Base-by-base conservation (phyloP, 192 early-diverging fungal genomes). In the Podila clonocystis region DNA sequence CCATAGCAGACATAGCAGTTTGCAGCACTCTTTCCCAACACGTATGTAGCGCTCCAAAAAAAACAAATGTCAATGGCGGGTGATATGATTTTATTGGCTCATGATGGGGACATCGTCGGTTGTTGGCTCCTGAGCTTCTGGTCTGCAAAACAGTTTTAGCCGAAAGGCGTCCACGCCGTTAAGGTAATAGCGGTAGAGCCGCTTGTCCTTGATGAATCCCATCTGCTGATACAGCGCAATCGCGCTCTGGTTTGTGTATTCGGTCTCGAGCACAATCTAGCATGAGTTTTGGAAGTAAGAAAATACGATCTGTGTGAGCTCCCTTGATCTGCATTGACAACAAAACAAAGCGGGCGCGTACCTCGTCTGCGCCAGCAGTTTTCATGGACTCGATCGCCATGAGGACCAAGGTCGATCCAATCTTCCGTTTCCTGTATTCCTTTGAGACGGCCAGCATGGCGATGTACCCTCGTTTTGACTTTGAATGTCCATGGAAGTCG, bases 361-460 rank as follows among this genome's bases (percentile, higher is more conserved):
- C 92, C 86, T 97, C 97, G 65, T 98, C 94, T 1, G 95, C 95
- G 8, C 91, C 86, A 55, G 82, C 71, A 17, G 82, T 68, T 59
- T 87, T 87, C 98, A 99, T 98, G 19, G 87, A 85, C 22, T 89
- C 82, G 28, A 97, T 84, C 0, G 94, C 92, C 69, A 80, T 84
- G 24, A 88, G 65, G 4, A 98, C 97, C 26, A 99, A 82, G 7
- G 83, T 87, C 5, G 88, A 86, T 60, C 94, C 97, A 50, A 98
- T 96, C 20, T 94, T 91, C 20, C 82, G 87, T 69, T 95, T 93
- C 31, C 98, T 80, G 72, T 93, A 93, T 26, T 87, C 82, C 59
- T 91, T 93, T n/a, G 87, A 90, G 12, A 99, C 97, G 0, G 95
- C 96, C 28, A 99, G 86, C 98, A 99, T 99, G 50, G 91, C 98